Evolutionary conservation across 192 early-diverging fungal species (phyloP).

Genomic region (Backusella tuberculispora): DNA sequence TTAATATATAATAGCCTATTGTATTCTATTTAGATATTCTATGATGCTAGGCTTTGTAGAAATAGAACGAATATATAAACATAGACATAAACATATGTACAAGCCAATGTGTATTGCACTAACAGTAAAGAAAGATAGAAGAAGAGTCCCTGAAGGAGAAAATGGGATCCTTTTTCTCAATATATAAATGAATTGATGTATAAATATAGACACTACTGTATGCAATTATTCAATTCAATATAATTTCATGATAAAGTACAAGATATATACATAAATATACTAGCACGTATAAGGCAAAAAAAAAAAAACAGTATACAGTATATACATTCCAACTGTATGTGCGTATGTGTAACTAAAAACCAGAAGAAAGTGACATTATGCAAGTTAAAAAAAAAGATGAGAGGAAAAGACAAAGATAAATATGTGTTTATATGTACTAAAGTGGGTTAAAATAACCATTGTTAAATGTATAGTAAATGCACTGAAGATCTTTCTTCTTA

Average conservation of each 20-base stretch:
- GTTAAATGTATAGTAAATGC: background rate
- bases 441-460: background rate
- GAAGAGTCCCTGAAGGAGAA: background rate
- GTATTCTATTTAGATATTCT: background rate
- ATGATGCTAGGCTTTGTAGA: background rate
- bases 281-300: too few species aligned
- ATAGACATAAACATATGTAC: too few species aligned
- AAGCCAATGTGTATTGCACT: background rate
- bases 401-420: background rate
- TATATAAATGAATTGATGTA: too few species aligned
- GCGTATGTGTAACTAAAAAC: background rate
- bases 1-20: background rate
- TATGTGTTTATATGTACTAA: too few species aligned
- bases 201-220: too few species aligned
- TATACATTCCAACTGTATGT: background rate
- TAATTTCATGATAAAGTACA: too few species aligned
- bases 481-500: background rate
- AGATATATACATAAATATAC: too few species aligned
- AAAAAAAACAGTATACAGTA: too few species aligned
- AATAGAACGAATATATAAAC: background rate
- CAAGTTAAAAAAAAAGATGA: background rate
- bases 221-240: too few species aligned
- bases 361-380: background rate
- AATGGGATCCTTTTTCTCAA: too few species aligned
- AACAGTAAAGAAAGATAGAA: background rate